A percentile compares a stretch with the other conserved stretches of the same genome.
phyloP scores from a whole-genome alignment of 164 flowering plant genomes.

The Vitis rupestris region DNA sequence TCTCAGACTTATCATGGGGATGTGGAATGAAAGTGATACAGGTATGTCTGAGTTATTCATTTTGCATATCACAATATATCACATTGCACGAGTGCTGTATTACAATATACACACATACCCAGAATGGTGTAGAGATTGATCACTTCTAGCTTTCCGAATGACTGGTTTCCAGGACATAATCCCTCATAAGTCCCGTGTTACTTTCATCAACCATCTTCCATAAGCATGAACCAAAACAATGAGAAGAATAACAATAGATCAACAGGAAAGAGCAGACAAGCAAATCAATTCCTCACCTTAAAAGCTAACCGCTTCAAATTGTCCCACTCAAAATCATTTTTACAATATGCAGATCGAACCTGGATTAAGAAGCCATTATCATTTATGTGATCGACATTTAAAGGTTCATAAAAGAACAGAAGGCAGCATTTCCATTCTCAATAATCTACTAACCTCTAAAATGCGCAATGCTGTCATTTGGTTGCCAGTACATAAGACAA shows the following conservation, averaged over 20 bases:
- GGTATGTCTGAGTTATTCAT: background rate
- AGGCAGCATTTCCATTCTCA: background rate
- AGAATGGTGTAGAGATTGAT: slow-evolving; percentile 10
- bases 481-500: background rate
- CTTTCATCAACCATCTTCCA: slow-evolving; percentile 71
- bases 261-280: background rate
- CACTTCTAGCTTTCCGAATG: slow-evolving; percentile 43
- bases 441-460: slow-evolving; percentile 60
- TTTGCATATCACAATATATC: background rate
- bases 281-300: slow-evolving; percentile 36
- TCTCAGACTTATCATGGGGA: background rate
- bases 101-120: background rate
- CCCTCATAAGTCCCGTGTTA: slow-evolving; percentile 78
- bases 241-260: background rate
- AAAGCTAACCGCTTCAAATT: slow-evolving; percentile 63
- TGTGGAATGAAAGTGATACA: background rate
- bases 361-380: slow-evolving; percentile 14
- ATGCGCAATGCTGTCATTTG: slow-evolving; percentile 67
- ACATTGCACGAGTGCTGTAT: background rate
- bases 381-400: background rate
- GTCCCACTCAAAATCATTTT: slow-evolving; percentile 92
- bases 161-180: slow-evolving; percentile 77
- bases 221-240: background rate
- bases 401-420: background rate
- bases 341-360: slow-evolving; percentile 89